Conservation (phyloP, 179 eudicot genomes). For the Drosera spatulata region DNA sequence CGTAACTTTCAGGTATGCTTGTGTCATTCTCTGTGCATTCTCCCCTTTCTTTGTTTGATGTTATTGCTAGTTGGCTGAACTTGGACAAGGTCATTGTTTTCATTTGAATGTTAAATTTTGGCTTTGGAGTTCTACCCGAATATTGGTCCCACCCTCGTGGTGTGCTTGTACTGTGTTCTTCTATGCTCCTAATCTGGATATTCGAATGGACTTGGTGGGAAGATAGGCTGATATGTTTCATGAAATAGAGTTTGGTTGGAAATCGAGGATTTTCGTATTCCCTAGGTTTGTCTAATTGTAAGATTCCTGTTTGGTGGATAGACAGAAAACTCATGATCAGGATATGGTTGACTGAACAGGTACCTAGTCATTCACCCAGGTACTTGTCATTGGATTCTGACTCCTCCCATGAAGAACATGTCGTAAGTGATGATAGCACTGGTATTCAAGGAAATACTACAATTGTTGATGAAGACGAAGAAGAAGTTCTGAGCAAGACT, state of each 20-base stretch:
- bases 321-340: too few species aligned
- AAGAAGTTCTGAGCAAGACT: conserved; percentile 6
- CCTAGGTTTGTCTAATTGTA: neutral
- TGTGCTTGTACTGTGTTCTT: too few species aligned
- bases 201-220: neutral
- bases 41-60: neutral
- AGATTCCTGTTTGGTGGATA: neutral
- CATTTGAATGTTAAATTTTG: neutral
- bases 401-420: conserved; percentile 28
- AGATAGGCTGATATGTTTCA: neutral
- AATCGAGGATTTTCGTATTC: neutral
- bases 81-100: neutral
- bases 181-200: too few species aligned
- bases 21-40: neutral
- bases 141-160: too few species aligned
- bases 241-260: neutral
- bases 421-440: conserved; percentile 21
- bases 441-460: conserved; percentile 5
- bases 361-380: conserved; percentile 35
- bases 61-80: neutral
- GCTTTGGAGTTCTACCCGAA: neutral
- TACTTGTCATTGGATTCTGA: conserved; percentile 60
- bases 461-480: conserved; percentile 15
- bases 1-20: conserved; percentile 48
- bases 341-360: conserved; percentile 19